A percentile compares a stretch with the other conserved stretches of the same genome.
Evolutionary conservation across 2,329 filamentous ascomycete genomes (phyloP).

Genomic region (Westerdykella aurantiaca): DNA sequence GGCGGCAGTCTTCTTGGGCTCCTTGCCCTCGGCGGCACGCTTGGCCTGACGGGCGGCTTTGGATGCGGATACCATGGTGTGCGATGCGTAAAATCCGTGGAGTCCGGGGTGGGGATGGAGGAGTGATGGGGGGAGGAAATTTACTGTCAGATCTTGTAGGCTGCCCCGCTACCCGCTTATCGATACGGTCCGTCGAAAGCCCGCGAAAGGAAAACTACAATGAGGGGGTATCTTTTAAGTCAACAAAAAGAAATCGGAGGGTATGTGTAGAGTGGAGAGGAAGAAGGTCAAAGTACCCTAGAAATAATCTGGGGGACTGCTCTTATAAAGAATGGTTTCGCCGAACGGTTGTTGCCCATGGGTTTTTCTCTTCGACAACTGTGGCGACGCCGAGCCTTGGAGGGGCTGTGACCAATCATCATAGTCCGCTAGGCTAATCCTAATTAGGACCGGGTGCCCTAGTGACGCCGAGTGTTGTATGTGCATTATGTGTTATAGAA

Average conservation of each 20-base stretch:
- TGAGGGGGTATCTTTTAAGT: neutral
- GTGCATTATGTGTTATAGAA: too few relatives aligned
- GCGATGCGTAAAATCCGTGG: slow-evolving; percentile 4
- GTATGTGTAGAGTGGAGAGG: neutral
- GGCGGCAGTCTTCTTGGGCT: slow-evolving; percentile 69
- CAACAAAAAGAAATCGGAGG: neutral
- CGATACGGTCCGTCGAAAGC: slow-evolving; percentile 5
- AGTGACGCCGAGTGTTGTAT: too few relatives aligned
- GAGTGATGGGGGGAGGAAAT: slow-evolving; percentile 16
- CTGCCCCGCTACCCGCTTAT: slow-evolving; percentile 20
- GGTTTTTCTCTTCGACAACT: too few relatives aligned
- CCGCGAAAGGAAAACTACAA: neutral
- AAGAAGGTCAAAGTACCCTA: too few relatives aligned
- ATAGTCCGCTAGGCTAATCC: too few relatives aligned
- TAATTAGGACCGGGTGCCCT: too few relatives aligned
- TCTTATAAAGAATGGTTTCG: too few relatives aligned
- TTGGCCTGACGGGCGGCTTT: slow-evolving; percentile 64
- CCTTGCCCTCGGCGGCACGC: slow-evolving; percentile 61
- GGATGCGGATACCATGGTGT: slow-evolving; percentile 60
- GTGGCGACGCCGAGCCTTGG: too few relatives aligned
- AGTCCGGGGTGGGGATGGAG: slow-evolving; percentile 15
- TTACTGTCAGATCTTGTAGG: slow-evolving; percentile 8
- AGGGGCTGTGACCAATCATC: too few relatives aligned
- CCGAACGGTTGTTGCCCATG: too few relatives aligned
- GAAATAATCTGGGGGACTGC: too few relatives aligned